These are phyloP conservation scores for Fusarium heterosporum DNA, from an alignment of 2,329 filamentous ascomycete species.

Conservation along the genomic window DNA sequence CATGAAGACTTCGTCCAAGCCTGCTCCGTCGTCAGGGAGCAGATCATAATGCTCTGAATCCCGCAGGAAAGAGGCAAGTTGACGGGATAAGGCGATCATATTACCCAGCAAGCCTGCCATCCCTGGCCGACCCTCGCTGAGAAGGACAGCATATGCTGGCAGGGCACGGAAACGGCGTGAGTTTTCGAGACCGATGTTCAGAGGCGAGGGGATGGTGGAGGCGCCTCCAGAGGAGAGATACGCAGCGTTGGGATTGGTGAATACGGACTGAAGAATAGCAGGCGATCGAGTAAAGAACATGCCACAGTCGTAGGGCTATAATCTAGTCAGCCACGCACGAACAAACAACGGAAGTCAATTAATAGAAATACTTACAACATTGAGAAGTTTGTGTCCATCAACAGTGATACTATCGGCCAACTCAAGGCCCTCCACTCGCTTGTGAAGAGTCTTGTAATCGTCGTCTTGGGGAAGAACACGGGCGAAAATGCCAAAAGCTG, in stretches of 20 bases:
- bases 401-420: conserved; percentile 88
- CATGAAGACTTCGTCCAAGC: conserved; percentile 66
- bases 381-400: conserved; percentile 92
- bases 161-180: conserved; percentile 90
- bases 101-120: conserved; percentile 76
- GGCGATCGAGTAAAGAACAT: conserved; percentile 83
- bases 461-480: conserved; percentile 69
- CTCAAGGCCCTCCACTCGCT: conserved; percentile 73
- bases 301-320: conserved; percentile 86
- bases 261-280: conserved; percentile 69
- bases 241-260: conserved; percentile 85
- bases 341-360: neutral
- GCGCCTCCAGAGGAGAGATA: conserved; percentile 70
- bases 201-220: conserved; percentile 75
- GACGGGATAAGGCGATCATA: conserved; percentile 78
- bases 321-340: conserved; percentile 16
- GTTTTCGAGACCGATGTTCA: conserved; percentile 91
- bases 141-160: conserved; percentile 85
- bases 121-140: conserved; percentile 78
- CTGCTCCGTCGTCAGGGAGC: conserved; percentile 64
- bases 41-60: conserved; percentile 73
- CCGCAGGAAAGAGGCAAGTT: conserved; percentile 72
- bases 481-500: conserved; percentile 86
- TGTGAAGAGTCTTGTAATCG: conserved; percentile 67
- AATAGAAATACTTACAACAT: conserved; percentile 70